Conservation (phyloP, 306 rosid genomes). For the Casuarina cunninghamiana region DNA sequence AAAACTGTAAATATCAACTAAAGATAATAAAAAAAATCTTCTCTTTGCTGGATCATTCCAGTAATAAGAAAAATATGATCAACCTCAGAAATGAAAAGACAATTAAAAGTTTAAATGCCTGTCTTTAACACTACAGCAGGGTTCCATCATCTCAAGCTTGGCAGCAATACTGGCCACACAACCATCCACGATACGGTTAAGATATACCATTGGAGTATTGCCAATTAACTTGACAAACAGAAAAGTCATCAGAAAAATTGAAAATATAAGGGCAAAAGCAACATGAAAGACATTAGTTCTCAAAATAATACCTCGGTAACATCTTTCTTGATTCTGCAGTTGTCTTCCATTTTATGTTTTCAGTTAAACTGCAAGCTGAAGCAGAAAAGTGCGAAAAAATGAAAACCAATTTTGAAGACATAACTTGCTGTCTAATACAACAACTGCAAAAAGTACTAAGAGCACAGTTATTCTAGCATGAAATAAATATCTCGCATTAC, state of each 20-base stretch:
- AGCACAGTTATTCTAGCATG: background rate
- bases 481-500: background rate
- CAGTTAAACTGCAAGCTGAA: constrained; percentile 17
- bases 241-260: constrained; percentile 36
- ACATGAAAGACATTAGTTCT: background rate
- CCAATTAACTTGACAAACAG: constrained; percentile 56
- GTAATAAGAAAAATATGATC: background rate
- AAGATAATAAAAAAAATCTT: constrained; percentile 1
- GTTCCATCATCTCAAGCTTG: constrained; percentile 75
- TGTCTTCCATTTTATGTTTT: constrained; percentile 49
- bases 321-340: constrained; percentile 69
- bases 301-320: constrained; percentile 58
- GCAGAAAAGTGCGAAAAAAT: background rate
- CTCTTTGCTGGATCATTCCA: constrained; percentile 10
- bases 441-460: background rate
- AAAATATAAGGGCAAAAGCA: background rate
- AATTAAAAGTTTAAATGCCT: constrained; percentile 31
- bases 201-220: constrained; percentile 72
- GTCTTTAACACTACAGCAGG: constrained; percentile 79
- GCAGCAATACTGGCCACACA: constrained; percentile 76
- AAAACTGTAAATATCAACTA: background rate
- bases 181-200: constrained; percentile 68
- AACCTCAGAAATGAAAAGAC: constrained; percentile 1
- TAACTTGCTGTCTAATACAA: background rate
- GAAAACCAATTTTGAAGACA: background rate